Conservation (phyloP, 2,329 filamentous ascomycete genomes). For the Stemphylium vesicarium region DNA sequence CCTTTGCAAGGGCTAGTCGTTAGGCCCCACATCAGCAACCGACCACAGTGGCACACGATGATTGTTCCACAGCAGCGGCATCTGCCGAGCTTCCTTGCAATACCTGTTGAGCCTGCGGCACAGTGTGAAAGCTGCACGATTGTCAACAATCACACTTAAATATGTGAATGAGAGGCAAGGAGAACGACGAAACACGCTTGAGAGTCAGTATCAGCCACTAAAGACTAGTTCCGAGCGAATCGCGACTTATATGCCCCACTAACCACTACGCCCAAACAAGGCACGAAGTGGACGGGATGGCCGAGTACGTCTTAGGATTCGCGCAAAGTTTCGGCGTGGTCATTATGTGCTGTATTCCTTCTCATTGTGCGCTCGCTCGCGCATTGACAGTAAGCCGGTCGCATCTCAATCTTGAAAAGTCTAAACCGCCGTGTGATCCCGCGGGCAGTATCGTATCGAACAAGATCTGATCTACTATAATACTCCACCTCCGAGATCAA, state of each 20-base stretch:
- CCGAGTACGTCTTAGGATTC: slow-evolving; percentile 6
- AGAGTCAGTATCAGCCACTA: slow-evolving; percentile 3
- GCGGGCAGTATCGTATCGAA: background rate
- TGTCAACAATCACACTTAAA: background rate
- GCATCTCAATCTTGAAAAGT: slow-evolving; percentile 4
- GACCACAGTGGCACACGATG: background rate
- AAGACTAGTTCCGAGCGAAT: background rate
- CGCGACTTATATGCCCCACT: slow-evolving; percentile 2
- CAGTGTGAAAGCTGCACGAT: slow-evolving; percentile 1
- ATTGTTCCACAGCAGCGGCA: background rate
- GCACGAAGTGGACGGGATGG: slow-evolving; percentile 3
- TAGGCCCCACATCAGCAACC: background rate
- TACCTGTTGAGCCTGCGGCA: background rate
- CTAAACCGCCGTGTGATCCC: slow-evolving; percentile 8
- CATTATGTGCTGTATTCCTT: slow-evolving; percentile 5
- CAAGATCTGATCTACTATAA: background rate
- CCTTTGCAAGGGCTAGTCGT: background rate
- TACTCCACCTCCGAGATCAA: background rate
- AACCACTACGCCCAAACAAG: background rate
- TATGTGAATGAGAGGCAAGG: background rate
- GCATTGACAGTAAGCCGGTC: slow-evolving; percentile 9
- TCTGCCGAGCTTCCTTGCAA: background rate
- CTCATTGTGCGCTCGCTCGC: background rate
- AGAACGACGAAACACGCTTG: background rate
- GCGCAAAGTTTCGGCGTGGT: slow-evolving; percentile 10